Percentiles rank a stretch among this genome's conserved stretches.
phyloP scores from a whole-genome alignment of 1,284 basidiomycete genomes.

The Ceratobasidium sp. region DNA sequence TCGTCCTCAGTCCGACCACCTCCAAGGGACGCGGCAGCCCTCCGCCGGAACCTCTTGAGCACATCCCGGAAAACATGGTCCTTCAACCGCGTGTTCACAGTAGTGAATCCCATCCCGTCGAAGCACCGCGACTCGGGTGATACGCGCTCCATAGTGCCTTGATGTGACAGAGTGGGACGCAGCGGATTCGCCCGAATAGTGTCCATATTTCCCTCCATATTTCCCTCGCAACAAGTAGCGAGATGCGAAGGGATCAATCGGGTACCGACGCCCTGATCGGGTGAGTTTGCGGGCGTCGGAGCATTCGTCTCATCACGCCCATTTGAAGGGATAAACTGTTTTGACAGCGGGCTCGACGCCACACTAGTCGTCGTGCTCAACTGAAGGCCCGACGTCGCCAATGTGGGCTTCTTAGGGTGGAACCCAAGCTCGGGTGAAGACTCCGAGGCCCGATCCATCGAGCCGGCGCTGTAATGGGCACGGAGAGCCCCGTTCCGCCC shows the following conservation, averaged over 20 bases:
- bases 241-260: constrained; percentile 24
- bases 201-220: constrained; percentile 38
- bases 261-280: constrained; percentile 27
- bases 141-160: constrained; percentile 27
- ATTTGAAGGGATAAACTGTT: constrained; percentile 3
- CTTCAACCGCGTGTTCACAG: constrained; percentile 90
- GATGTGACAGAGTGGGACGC: constrained; percentile 37
- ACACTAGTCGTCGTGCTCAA: constrained; percentile 3
- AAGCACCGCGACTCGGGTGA: constrained; percentile 59
- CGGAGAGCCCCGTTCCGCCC: constrained; percentile 55
- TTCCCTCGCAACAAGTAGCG: background rate
- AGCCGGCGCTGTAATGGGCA: constrained; percentile 35
- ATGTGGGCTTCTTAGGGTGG: constrained; percentile 9
- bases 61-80: constrained; percentile 93
- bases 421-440: constrained; percentile 34
- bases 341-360: constrained; percentile 41
- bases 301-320: background rate
- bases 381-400: constrained; percentile 27
- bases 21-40: constrained; percentile 50
- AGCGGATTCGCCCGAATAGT: constrained; percentile 34
- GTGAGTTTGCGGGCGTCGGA: constrained; percentile 39
- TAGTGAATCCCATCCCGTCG: constrained; percentile 88
- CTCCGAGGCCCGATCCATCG: constrained; percentile 28
- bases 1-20: constrained; percentile 50
- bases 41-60: constrained; percentile 72